Percentiles rank a stretch among this genome's conserved stretches.
These are phyloP conservation scores for Lasiodiplodia gonubiensis DNA, from an alignment of 2,329 filamentous ascomycete genomes.

Conservation along the genomic window DNA sequence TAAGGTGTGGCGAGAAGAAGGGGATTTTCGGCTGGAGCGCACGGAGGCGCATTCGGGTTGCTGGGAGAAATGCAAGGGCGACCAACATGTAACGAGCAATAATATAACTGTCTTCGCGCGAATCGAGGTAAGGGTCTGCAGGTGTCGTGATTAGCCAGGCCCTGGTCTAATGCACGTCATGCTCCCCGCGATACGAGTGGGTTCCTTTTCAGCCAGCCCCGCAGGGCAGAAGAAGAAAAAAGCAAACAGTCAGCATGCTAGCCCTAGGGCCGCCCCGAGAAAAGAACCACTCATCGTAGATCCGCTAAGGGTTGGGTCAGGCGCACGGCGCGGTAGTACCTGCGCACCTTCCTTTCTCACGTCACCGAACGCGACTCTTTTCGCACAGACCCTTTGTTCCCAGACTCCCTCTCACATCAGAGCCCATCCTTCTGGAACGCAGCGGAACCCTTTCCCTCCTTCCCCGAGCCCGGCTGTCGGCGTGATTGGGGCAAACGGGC, in stretches of 20 bases:
- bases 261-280: background rate
- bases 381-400: background rate
- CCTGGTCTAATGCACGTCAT: constrained; percentile 18
- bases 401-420: background rate
- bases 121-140: background rate
- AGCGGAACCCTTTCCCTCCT: background rate
- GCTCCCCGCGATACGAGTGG: background rate
- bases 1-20: constrained; percentile 27
- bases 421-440: background rate
- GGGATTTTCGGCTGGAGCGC: background rate
- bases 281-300: background rate
- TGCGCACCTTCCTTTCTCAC: background rate
- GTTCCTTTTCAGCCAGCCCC: background rate
- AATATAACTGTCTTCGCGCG: background rate
- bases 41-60: background rate
- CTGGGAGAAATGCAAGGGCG: background rate
- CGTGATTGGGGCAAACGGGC: background rate
- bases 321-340: background rate
- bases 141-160: constrained; percentile 11
- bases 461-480: background rate
- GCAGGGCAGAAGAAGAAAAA: background rate
- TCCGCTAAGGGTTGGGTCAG: background rate
- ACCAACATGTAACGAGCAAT: constrained; percentile 1
- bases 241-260: background rate
- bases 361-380: background rate